phyloP scores from a whole-genome alignment of 2,329 filamentous ascomycete species.

The Monosporascus cannonballus region DNA sequence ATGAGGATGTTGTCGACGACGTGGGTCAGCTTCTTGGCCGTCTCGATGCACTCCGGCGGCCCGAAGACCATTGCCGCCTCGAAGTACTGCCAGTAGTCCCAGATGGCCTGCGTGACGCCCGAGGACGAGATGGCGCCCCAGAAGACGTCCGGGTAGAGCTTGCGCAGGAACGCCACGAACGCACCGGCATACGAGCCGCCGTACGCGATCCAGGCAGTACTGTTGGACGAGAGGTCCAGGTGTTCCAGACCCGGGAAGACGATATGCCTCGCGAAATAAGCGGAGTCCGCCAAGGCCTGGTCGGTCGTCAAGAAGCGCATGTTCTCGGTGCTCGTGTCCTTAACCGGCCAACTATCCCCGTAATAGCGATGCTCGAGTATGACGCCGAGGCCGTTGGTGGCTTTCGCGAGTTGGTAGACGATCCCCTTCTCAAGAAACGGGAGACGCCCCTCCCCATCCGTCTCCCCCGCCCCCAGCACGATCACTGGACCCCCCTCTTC shows the following conservation, averaged over 20 bases:
- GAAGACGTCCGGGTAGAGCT: conserved; percentile 36
- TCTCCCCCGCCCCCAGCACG: neutral
- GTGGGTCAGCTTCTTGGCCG: conserved; percentile 51
- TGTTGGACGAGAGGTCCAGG: conserved; percentile 33
- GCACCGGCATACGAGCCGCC: conserved; percentile 24
- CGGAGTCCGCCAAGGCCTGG: conserved; percentile 47
- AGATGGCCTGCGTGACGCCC: conserved; percentile 50
- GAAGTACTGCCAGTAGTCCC: conserved; percentile 65
- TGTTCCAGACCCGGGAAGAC: conserved; percentile 34
- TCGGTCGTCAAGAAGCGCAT: conserved; percentile 43
- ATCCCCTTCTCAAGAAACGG: conserved; percentile 1
- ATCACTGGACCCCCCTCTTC: conserved; percentile 15
- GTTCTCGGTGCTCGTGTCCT: conserved; percentile 41
- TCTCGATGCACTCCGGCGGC: conserved; percentile 55
- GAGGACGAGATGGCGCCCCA: conserved; percentile 44
- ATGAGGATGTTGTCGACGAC: conserved; percentile 47
- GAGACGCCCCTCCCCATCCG: neutral
- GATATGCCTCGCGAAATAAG: conserved; percentile 43
- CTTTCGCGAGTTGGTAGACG: neutral
- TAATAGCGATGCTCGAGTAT: conserved; percentile 49
- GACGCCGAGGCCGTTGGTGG: conserved; percentile 25
- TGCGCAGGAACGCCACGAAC: conserved; percentile 34
- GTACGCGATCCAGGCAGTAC: conserved; percentile 31
- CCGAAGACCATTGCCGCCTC: conserved; percentile 44
- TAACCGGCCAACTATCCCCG: conserved; percentile 41